Evolutionary conservation across 2,329 filamentous ascomycete genomes (phyloP), one percentile per base, ranked within the genome.

Genomic region (Didymella arachidicola): DNA sequence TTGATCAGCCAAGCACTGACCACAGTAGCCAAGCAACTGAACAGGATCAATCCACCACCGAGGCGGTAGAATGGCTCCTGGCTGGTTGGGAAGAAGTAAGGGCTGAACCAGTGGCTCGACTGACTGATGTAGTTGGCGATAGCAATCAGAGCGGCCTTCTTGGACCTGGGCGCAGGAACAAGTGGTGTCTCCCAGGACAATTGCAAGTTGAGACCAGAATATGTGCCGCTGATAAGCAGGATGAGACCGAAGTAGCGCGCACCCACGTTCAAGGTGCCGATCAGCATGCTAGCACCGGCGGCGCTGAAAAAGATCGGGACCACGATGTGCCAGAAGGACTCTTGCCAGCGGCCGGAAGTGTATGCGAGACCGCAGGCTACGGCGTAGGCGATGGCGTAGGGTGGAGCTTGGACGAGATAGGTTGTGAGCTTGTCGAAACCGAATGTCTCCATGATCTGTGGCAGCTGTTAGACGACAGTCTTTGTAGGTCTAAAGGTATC

Each of bases 171-270:
- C 0, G 74, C 70, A 2, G 79, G 78, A 0, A 81, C 78, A 0
- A 79, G 69, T 0, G 77, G 79, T 0, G 78, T 79, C 48, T 80
- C 78, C 79, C 78, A 80, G 0, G 77, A 76, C 1, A 80, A 67
- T 59, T 79, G 77, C 32, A 80, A 62, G 44, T 79, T 79, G 6
- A 79, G 72, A 12, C 76, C 77, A 47, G 69, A 75, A 62, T 77
- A 79, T 0, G 77, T 75, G 30, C 78, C 78, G 22, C 64, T 67
- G 36, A 76, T 72, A 1, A 79, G 39, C 2, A 75, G 60, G 11
- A 54, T 16, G 27, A 54, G 44, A 7, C 53, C 53, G 34, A 49
- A 55, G 36, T 55, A 55, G 45, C 53, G 45, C 10, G 52, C 52
- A 19, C 68, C 71, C 14, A 70, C 59, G 57, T 73, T 73, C 11